Percentiles rank a stretch among this genome's conserved stretches.
Evolutionary conservation across 345 rosid genomes (phyloP).

Genomic region (Corchorus capsularis): DNA sequence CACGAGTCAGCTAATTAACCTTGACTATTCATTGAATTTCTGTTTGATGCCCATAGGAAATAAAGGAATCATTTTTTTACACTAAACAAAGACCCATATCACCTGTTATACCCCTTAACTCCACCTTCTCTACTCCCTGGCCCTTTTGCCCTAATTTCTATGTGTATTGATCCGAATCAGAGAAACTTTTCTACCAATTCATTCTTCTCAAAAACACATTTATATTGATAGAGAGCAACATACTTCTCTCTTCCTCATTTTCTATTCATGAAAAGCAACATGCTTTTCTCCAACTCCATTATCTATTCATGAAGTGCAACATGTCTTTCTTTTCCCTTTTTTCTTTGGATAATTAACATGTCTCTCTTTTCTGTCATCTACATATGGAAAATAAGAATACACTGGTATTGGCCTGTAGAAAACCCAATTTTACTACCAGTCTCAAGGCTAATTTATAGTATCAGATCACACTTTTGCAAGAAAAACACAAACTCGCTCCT

Average conservation of each 20-base stretch:
- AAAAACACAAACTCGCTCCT: neutral
- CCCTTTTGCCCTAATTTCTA: neutral
- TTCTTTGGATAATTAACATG: neutral
- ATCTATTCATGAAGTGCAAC: too few relatives aligned
- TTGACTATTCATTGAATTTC: neutral
- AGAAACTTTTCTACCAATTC: neutral
- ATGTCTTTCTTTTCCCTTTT: too few relatives aligned
- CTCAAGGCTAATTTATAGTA: too few relatives aligned
- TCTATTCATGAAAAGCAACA: too few relatives aligned
- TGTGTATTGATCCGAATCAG: neutral
- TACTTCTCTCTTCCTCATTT: neutral
- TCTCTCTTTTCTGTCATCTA: neutral
- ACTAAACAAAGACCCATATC: neutral
- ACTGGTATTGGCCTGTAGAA: neutral
- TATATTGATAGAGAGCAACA: neutral
- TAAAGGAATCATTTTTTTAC: neutral
- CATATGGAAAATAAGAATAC: neutral
- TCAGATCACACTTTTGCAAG: neutral
- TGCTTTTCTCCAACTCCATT: too few relatives aligned
- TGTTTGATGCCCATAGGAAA: neutral
- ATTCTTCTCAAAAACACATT: neutral
- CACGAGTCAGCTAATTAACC: neutral
- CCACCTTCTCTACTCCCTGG: neutral
- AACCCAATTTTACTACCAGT: neutral
- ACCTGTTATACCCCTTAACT: neutral